Conservation (phyloP, 83 land plant genomes). For the Picea mariana region DNA sequence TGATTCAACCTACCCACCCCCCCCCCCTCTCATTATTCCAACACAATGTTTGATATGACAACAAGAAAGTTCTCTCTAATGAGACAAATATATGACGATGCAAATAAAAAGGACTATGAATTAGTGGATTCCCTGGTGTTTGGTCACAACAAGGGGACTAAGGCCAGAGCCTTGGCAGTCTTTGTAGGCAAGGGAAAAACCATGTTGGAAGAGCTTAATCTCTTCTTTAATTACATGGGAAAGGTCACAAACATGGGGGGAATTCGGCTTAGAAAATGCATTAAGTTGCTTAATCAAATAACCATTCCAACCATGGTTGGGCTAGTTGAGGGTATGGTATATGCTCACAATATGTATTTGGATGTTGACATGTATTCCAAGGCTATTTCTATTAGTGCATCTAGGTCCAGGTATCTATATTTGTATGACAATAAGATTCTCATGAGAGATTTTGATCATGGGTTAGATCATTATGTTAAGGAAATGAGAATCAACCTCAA, state of each 20-base stretch:
- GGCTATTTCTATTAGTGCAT: slow-evolving; percentile 78
- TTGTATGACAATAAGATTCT: slow-evolving; percentile 78
- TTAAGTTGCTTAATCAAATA: slow-evolving; percentile 72
- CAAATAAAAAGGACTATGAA: slow-evolving; percentile 33
- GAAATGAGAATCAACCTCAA: slow-evolving; percentile 13
- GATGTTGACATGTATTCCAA: slow-evolving; percentile 48
- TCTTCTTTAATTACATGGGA: slow-evolving; percentile 57
- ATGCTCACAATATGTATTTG: slow-evolving; percentile 76
- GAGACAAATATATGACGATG: slow-evolving; percentile 47
- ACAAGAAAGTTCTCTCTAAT: slow-evolving; percentile 71
- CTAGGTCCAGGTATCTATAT: slow-evolving; percentile 85
- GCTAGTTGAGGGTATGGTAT: slow-evolving; percentile 88
- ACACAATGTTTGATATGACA: slow-evolving; percentile 55
- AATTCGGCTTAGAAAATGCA: slow-evolving; percentile 58
- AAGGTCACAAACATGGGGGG: slow-evolving; percentile 72
- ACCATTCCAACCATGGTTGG: slow-evolving; percentile 94
- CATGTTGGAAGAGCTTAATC: slow-evolving; percentile 28
- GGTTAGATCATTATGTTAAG: slow-evolving; percentile 96
- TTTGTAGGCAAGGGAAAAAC: slow-evolving; percentile 68
- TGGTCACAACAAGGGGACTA: slow-evolving; percentile 78
- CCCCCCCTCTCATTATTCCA: no score
- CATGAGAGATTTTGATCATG: slow-evolving; percentile 86
- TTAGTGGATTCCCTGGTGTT: slow-evolving; percentile 79
- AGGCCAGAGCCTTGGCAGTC: slow-evolving; percentile 47
- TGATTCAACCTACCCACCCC: no score